Conservation (phyloP, 768 basidiomycete species). For the Mycena chlorophos region DNA sequence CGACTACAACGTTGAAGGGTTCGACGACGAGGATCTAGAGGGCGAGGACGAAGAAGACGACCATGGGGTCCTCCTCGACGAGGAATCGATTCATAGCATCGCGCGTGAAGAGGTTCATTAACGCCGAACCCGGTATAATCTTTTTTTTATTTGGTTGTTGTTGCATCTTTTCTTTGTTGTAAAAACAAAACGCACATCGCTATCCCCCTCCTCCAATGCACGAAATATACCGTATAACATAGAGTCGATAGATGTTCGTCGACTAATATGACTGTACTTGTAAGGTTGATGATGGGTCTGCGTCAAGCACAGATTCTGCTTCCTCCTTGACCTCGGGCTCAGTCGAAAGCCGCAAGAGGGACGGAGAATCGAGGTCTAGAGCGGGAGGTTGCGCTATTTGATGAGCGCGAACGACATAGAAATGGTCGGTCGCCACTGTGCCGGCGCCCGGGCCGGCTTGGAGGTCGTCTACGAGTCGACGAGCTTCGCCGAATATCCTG, state of each 20-base stretch:
- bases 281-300: too few relatives aligned
- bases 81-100: slow-evolving; percentile 23
- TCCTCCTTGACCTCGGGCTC: not conserved
- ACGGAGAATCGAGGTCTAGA: not conserved
- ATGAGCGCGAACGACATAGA: slow-evolving; percentile 7
- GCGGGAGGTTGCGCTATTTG: slow-evolving; percentile 1
- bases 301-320: too few relatives aligned
- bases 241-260: too few relatives aligned
- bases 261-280: too few relatives aligned
- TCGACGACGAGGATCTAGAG: slow-evolving; percentile 20
- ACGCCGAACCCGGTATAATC: slow-evolving; percentile 8
- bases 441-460: slow-evolving; percentile 14
- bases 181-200: too few relatives aligned
- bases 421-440: not conserved
- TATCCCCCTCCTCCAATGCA: too few relatives aligned
- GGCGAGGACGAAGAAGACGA: slow-evolving; percentile 22
- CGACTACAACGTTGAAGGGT: slow-evolving; percentile 15
- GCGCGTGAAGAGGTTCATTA: slow-evolving; percentile 22
- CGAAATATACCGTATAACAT: too few relatives aligned
- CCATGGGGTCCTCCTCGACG: slow-evolving; percentile 22
- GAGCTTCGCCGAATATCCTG: slow-evolving; percentile 16
- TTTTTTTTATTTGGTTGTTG: slow-evolving; percentile 3
- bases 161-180: too few relatives aligned
- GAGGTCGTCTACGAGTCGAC: slow-evolving; percentile 10
- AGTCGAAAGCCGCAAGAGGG: not conserved